These are phyloP conservation scores for Catunica adiposa DNA, from an alignment of 2,329 filamentous ascomycete species.

Conservation along the genomic window DNA sequence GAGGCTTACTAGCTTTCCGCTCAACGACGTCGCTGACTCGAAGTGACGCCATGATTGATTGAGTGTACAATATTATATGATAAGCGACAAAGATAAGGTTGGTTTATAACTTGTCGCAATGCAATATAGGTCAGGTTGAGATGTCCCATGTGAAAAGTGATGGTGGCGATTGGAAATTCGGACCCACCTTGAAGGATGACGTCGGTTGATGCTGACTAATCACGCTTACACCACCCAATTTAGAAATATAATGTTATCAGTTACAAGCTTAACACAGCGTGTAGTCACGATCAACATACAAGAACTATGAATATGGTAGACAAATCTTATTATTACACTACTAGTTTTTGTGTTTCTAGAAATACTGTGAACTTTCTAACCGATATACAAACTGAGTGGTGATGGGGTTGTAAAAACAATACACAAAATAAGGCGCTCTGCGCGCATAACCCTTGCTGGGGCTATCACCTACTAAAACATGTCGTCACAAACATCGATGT, in stretches of 20 bases:
- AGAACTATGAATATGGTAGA: too few relatives aligned
- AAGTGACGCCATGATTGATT: conserved; percentile 23
- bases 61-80: neutral
- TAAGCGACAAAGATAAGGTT: neutral
- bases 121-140: neutral
- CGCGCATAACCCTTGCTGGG: too few relatives aligned
- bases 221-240: neutral
- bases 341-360: neutral
- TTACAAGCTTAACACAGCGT: neutral
- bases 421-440: too few relatives aligned
- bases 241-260: neutral
- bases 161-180: neutral
- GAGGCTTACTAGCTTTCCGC: conserved; percentile 30
- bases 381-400: neutral
- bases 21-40: conserved; percentile 67
- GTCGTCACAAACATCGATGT: neutral
- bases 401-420: neutral
- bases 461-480: neutral
- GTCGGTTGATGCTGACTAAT: neutral
- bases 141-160: conserved; percentile 1
- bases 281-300: neutral
- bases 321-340: too few relatives aligned
- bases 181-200: neutral
- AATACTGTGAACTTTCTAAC: neutral
- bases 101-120: neutral